Base-by-base conservation (phyloP, 202 grass and related monocot species). In the Setaria viridis region DNA sequence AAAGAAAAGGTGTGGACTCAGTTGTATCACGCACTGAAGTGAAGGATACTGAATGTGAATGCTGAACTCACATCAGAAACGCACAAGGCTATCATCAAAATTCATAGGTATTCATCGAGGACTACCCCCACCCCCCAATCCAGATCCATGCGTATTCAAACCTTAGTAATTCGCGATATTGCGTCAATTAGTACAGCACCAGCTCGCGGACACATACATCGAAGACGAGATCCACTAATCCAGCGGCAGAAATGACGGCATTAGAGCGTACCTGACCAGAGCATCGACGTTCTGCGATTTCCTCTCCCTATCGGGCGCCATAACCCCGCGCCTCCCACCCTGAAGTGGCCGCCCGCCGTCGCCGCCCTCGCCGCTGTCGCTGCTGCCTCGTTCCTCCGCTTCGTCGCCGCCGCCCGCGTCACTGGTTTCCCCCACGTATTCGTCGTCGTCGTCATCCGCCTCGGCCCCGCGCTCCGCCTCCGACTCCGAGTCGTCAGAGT, bases 251-350 rank as follows among this genome's bases (percentile, higher is more conserved):
- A 75, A 53, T 80, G 69, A 67, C 29, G 4, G 20, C 16, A 77
- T 50, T 34, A 37, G 74, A 48, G 32, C 54, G 25, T 91, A 99
- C 97, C 92, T 97, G 56, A 99, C 87, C 16, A 97, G 87, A 71
- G 90, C 94, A 30, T 90, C 92, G 4, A 99, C 92, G 59, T 97
- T 99, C 77, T 97, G 94, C 34, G 90, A 99, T 62, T 99, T 99
- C 78, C 73, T 85, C 59, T 94, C 94, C 72, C 66, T 66, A 77
- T 94, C 84, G 63, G 88, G 82, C 29, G 83, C 53, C 45, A 29
- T 16, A 48, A 47, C 85, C 17, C 80, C 84, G 51, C 56, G 84
- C 13, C 63, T 79, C 54, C 66, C 79, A 20, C 81, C 87, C 59
- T 47, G 86, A 30, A 77, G 72, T 20, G 62, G 46, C 85, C 74